phyloP scores from a whole-genome alignment of 345 rosid species.

The Boechera divaricarpa region DNA sequence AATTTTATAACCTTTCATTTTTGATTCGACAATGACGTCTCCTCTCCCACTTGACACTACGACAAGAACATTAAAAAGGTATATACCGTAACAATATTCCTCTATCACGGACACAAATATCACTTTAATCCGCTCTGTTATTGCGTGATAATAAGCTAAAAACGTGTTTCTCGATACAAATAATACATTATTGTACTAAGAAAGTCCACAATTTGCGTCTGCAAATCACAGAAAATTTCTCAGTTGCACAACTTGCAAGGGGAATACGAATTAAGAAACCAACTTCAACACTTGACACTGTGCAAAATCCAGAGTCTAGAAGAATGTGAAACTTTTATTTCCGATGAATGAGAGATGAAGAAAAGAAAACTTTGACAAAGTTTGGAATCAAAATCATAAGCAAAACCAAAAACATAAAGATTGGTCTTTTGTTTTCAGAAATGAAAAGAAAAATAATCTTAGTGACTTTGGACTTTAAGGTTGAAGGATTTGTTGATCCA shows the following conservation, averaged over 20 bases:
- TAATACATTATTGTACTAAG: not conserved
- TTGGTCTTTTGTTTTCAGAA: not conserved
- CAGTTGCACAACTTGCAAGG: constrained; percentile 17
- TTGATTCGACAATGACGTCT: constrained; percentile 26
- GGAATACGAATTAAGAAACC: not conserved
- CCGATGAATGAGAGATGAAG: constrained; percentile 6
- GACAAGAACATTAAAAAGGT: not conserved
- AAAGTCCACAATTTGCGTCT: constrained; percentile 13
- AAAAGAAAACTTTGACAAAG: not conserved
- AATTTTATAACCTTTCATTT: not conserved
- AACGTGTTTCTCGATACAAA: constrained; percentile 23
- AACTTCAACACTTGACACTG: not conserved
- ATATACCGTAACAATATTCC: constrained; percentile 2
- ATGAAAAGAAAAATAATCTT: not conserved
- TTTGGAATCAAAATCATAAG: constrained; percentile 29
- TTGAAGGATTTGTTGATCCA: constrained; percentile 92
- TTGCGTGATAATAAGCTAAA: not conserved
- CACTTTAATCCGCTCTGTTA: not conserved
- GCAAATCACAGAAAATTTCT: not conserved
- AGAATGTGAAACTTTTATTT: constrained; percentile 9
- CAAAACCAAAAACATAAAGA: not conserved
- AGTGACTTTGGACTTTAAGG: constrained; percentile 75
- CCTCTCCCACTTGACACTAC: constrained; percentile 24
- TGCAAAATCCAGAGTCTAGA: not conserved
- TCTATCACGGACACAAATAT: not conserved